Conservation (phyloP, 1,284 basidiomycete genomes). For the Sutorius eximius region DNA sequence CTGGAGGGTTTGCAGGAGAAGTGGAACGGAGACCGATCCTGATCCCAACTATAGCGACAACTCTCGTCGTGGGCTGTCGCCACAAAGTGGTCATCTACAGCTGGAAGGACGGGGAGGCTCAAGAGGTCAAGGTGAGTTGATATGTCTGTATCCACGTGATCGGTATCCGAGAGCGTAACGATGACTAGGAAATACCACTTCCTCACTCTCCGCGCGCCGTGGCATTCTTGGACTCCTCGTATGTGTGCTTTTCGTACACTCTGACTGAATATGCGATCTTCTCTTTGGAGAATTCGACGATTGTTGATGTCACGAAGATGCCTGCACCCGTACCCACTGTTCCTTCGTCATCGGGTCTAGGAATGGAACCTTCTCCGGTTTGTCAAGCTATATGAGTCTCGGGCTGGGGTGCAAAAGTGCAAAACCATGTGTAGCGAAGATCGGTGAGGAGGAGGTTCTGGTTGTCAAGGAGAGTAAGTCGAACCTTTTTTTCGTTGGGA, state of each 20-base stretch:
- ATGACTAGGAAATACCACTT: constrained; percentile 67
- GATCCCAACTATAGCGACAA: constrained; percentile 67
- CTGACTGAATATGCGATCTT: constrained; percentile 77
- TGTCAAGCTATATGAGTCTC: constrained; percentile 88
- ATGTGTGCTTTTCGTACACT: constrained; percentile 75
- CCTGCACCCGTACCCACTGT: constrained; percentile 42
- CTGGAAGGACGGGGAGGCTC: constrained; percentile 84
- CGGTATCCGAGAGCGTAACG: constrained; percentile 3
- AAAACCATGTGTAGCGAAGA: constrained; percentile 63
- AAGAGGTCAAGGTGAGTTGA: constrained; percentile 64
- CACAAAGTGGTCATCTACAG: constrained; percentile 83
- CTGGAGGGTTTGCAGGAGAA: constrained; percentile 29
- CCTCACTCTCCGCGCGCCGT: constrained; percentile 84
- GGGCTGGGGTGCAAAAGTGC: constrained; percentile 71
- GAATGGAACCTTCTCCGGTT: constrained; percentile 68
- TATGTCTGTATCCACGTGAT: neutral
- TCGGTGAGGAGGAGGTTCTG: constrained; percentile 69
- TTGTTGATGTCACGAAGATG: constrained; percentile 59
- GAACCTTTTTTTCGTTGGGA: neutral
- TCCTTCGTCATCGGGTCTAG: constrained; percentile 43
- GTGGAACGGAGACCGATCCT: constrained; percentile 32
- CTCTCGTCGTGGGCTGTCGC: constrained; percentile 82
- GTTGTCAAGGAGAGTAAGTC: constrained; percentile 80
- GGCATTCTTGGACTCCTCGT: constrained; percentile 63
- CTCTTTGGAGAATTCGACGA: constrained; percentile 57